phyloP scores from a whole-genome alignment of 2,329 filamentous ascomycete species.

The Colletotrichum tofieldiae region DNA sequence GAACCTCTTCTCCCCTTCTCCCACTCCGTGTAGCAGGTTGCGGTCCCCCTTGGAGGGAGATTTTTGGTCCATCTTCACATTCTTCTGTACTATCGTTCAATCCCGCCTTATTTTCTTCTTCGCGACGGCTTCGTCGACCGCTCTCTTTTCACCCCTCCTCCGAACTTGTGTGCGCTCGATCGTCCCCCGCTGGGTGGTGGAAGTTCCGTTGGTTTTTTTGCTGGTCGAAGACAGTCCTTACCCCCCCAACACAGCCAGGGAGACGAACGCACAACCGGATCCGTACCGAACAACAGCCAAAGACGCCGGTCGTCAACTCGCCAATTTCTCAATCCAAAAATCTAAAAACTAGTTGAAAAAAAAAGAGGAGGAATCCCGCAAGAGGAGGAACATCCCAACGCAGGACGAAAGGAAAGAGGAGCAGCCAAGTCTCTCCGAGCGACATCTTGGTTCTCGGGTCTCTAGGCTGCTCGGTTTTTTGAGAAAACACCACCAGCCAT shows the following conservation, averaged over 20 bases:
- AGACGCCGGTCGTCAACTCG: constrained; percentile 58
- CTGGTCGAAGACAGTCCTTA: constrained; percentile 44
- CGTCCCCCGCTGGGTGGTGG: constrained; percentile 42
- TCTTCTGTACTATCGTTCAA: constrained; percentile 40
- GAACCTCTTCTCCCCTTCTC: constrained; percentile 7
- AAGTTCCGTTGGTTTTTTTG: constrained; percentile 35
- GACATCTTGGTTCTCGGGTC: constrained; percentile 38
- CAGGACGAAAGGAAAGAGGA: constrained; percentile 26
- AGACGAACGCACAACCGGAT: constrained; percentile 20
- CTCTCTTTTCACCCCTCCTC: constrained; percentile 29
- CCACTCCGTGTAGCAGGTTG: constrained; percentile 16
- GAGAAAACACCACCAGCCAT: constrained; percentile 53
- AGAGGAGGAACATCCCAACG: constrained; percentile 23
- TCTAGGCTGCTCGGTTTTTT: constrained; percentile 45
- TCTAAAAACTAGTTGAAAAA: constrained; percentile 21
- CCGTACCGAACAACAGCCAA: constrained; percentile 4
- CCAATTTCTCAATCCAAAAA: constrained; percentile 19
- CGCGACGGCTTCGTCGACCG: constrained; percentile 36
- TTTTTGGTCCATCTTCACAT: constrained; percentile 34
- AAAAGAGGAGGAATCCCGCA: constrained; percentile 7
- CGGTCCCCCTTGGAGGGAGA: constrained; percentile 20
- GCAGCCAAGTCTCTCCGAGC: constrained; percentile 45
- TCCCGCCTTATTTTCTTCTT: constrained; percentile 29
- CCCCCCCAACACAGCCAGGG: constrained; percentile 31
- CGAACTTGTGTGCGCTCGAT: constrained; percentile 26